These are phyloP conservation scores for Poa annua DNA, from an alignment of 176 grass and related monocot species.

Conservation along the genomic window DNA sequence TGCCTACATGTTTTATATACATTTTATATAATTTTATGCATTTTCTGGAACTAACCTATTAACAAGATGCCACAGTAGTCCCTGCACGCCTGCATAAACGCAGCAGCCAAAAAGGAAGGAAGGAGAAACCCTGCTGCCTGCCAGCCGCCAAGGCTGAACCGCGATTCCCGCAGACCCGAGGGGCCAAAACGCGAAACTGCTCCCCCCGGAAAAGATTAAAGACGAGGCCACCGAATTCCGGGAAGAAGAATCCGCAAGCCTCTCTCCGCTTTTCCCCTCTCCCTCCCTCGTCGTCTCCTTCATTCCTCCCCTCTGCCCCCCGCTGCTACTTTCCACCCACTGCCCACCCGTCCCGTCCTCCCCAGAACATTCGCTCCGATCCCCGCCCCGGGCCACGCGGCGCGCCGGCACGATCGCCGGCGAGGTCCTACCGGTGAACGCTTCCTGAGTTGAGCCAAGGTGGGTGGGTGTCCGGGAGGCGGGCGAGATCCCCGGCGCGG, in stretches of 20 bases:
- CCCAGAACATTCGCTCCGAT: constrained; percentile 2
- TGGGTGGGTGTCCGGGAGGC: too few relatives aligned
- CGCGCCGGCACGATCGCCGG: background rate
- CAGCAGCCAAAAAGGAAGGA: background rate
- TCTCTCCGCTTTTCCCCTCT: background rate
- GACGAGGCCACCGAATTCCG: background rate
- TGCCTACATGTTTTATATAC: too few relatives aligned
- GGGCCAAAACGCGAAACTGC: background rate
- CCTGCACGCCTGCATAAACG: background rate
- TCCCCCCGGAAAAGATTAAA: background rate
- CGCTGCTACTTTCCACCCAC: background rate
- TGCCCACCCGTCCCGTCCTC: constrained; percentile 8
- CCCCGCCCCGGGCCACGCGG: background rate
- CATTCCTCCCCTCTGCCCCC: background rate
- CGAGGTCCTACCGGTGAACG: too few relatives aligned
- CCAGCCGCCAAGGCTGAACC: background rate
- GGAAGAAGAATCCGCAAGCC: constrained; percentile 29
- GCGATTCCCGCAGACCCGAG: background rate
- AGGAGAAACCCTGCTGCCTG: background rate
- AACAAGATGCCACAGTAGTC: too few relatives aligned
- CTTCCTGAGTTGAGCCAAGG: background rate
- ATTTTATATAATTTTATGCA: too few relatives aligned
- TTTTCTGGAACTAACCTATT: too few relatives aligned
- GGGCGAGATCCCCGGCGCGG: constrained; percentile 21
- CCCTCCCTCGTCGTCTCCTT: background rate